Percentiles rank a stretch among this genome's conserved stretches.
These are phyloP conservation scores for Aschersonia sp. DNA, from an alignment of 2,329 filamentous ascomycete species.

Conservation along the genomic window DNA sequence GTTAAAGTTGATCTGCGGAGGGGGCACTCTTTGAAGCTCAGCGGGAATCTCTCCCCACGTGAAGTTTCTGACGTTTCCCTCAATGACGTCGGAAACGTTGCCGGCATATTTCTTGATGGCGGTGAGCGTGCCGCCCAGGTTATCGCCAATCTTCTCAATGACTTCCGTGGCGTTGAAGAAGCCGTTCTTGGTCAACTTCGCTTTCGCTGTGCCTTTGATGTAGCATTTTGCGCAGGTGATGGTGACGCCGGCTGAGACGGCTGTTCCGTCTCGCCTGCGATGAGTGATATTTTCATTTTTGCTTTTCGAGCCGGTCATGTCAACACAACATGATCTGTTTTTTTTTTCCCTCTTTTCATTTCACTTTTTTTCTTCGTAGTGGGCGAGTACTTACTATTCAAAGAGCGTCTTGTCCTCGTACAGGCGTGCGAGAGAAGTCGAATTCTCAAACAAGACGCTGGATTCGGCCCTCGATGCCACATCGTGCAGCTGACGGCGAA, in stretches of 20 bases:
- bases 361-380: too few relatives aligned
- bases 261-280: slow-evolving; percentile 3
- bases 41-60: background rate
- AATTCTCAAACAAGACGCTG: slow-evolving; percentile 6
- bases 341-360: too few relatives aligned
- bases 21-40: slow-evolving; percentile 1
- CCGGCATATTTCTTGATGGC: slow-evolving; percentile 18
- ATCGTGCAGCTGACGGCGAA: slow-evolving; percentile 4
- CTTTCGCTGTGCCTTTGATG: slow-evolving; percentile 4
- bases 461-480: slow-evolving; percentile 1
- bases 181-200: slow-evolving; percentile 17
- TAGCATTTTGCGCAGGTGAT: slow-evolving; percentile 9
- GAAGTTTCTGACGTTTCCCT: slow-evolving; percentile 8
- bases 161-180: slow-evolving; percentile 23
- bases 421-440: slow-evolving; percentile 2
- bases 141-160: slow-evolving; percentile 11
- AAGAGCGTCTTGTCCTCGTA: slow-evolving; percentile 4
- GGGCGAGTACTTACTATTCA: slow-evolving; percentile 3
- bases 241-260: too few relatives aligned
- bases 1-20: slow-evolving; percentile 24
- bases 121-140: slow-evolving; percentile 16
- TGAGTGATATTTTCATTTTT: background rate
- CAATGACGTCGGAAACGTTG: slow-evolving; percentile 11
- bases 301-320: background rate
- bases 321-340: too few relatives aligned